Evolutionary conservation across 1,139 yeast species (phyloP).

Genomic region (Oligophagozyma castellii): DNA sequence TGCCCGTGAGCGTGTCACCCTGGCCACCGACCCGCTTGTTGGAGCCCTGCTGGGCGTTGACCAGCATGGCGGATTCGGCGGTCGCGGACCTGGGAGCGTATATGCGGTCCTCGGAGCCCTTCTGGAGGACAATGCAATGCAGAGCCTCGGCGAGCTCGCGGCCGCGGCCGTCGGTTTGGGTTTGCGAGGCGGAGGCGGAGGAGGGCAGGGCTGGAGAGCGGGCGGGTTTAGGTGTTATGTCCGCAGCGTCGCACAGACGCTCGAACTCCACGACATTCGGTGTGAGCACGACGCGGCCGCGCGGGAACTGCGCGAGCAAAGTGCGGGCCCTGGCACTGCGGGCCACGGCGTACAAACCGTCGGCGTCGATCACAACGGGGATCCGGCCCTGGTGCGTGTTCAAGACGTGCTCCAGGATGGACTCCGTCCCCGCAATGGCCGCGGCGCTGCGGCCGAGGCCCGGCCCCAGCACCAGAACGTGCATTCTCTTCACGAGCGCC

Average conservation of each 20-base stretch:
- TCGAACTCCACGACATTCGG: constrained; percentile 83
- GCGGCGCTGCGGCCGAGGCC: constrained; percentile 77
- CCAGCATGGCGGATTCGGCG: constrained; percentile 27
- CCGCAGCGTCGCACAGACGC: constrained; percentile 30
- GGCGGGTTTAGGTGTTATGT: constrained; percentile 1
- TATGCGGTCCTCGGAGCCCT: constrained; percentile 56
- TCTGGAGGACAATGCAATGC: constrained; percentile 57
- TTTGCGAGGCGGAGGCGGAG: too few species aligned
- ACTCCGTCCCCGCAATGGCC: constrained; percentile 47
- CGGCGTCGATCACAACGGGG: constrained; percentile 83
- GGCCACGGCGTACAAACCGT: constrained; percentile 46
- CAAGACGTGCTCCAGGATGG: constrained; percentile 37
- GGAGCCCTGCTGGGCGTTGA: constrained; percentile 43
- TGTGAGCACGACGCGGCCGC: constrained; percentile 39
- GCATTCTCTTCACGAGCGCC: constrained; percentile 48
- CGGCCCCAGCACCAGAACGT: constrained; percentile 81
- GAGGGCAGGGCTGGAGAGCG: too few species aligned
- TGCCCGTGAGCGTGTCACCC: constrained; percentile 70
- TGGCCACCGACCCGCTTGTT: constrained; percentile 74
- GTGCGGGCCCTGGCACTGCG: constrained; percentile 14
- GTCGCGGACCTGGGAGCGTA: constrained; percentile 33
- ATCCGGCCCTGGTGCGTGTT: constrained; percentile 25
- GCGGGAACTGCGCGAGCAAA: constrained; percentile 37
- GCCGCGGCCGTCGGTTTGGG: constrained; percentile 26
- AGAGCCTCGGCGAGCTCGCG: constrained; percentile 38